Evolutionary conservation across 2,329 filamentous ascomycete species (phyloP), one percentile per base, ranked within the genome.

Genomic region (Cryphonectria parasitica): DNA sequence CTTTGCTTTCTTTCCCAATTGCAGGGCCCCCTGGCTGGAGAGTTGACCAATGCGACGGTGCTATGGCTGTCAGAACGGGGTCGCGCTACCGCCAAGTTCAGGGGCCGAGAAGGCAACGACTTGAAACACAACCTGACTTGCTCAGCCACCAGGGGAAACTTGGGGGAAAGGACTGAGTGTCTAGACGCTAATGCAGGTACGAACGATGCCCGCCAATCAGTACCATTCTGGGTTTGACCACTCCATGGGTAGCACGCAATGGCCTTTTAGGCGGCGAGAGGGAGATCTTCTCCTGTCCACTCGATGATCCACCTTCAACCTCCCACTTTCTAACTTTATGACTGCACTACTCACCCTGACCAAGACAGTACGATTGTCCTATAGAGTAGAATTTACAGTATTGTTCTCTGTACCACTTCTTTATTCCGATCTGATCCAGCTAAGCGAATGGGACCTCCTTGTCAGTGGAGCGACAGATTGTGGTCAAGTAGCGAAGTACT

Each of bases 141-240:
- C 70, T 72, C 70, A 72, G 70, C 70, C 70, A 70, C 70, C 70
- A 56, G 69, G 66, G 56, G 66, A 69, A 66, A 31, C 22, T 54
- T 41, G 58, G 39, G 36, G 49, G 19, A 11, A 61, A 36, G 28
- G 41, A 62, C 25, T 60, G 49, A 11, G 28, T 36, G 25, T 45
- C 22, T 31, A 22, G 19, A 41, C 64, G 67, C 70, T 71, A 71
- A 69, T 71, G 70, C 70, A 71, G 70, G 70, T 69, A 71, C 70
- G 58, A 31, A 66, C 39, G 45, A 41, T 41, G 52, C 25, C 34
- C 39, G 60, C 69, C 69, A 64, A 64, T 66, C 69, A 19, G 31
- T 49, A 49, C 19, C 34, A 22, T 28, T 11, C 61, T 28, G 22
- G 7, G 11, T 22, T 60, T 22, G 19, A 13, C 25, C 11, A 10